These are phyloP conservation scores for Colletotrichum camelliae DNA, from an alignment of 2,329 filamentous ascomycete genomes.

Conservation along the genomic window DNA sequence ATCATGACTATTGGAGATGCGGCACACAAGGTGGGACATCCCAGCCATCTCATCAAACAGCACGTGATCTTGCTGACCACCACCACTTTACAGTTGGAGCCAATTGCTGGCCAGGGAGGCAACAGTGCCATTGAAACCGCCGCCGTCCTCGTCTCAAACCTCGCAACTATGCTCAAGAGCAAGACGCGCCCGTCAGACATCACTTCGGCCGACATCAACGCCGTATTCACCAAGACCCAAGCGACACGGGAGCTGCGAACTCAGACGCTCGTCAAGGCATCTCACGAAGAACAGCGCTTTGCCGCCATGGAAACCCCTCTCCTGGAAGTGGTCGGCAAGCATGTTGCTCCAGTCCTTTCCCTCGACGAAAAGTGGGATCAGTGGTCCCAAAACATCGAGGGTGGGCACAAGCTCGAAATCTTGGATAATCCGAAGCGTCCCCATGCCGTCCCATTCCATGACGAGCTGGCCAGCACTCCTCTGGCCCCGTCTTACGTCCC, in stretches of 20 bases:
- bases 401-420: not conserved
- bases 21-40: slow-evolving; percentile 33
- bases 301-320: slow-evolving; percentile 23
- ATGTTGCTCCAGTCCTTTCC: not conserved
- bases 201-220: slow-evolving; percentile 16
- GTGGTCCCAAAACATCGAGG: not conserved
- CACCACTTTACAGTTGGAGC: slow-evolving; percentile 24
- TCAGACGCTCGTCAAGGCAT: slow-evolving; percentile 1
- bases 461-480: slow-evolving; percentile 19
- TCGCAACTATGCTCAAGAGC: slow-evolving; percentile 6
- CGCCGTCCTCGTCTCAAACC: slow-evolving; percentile 27
- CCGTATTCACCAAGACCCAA: slow-evolving; percentile 24
- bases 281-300: slow-evolving; percentile 25
- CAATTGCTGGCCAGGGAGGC: slow-evolving; percentile 30
- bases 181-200: slow-evolving; percentile 3
- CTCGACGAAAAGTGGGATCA: not conserved
- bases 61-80: not conserved
- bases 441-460: slow-evolving; percentile 15
- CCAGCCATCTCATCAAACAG: not conserved
- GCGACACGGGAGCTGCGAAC: slow-evolving; percentile 19
- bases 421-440: slow-evolving; percentile 15
- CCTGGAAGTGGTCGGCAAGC: not conserved
- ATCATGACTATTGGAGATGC: slow-evolving; percentile 37
- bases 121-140: slow-evolving; percentile 31
- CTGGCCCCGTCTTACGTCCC: not conserved